Evolutionary conservation across 2,329 filamentous ascomycete genomes (phyloP), one percentile per base, ranked within the genome.

Genomic region (Dothideomycetes sp.): DNA sequence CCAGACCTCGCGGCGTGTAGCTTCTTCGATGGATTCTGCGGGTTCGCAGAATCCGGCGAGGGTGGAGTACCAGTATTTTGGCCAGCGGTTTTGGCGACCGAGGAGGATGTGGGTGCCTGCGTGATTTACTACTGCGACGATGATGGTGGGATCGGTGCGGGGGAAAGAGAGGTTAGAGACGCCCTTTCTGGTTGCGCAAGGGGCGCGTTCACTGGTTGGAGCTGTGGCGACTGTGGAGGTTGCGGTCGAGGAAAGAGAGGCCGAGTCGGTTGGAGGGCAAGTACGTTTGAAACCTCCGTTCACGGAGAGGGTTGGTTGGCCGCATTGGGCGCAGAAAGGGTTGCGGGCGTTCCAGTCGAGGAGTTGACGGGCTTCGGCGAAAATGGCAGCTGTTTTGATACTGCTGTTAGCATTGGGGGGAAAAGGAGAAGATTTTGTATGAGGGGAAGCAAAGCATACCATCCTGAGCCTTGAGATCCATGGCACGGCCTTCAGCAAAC

Each of bases 281-380:
- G 78, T 72, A 32, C 84, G 77, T 65, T 93, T 93, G 58, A 82
- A 86, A 34, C 84, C 84, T 4, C 78, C 82, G 53, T 88, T 81
- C 18, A 84, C 70, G 13, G 81, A 82, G 45, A 95, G 67, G 0
- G 87, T 96, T 17, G 74, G 78, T 54, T 84, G 75, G 23, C 91
- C 89, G 62, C 91, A 98, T 42, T 82, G 81, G 22, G 80, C 87
- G 61, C 91, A 98, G 70, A 86, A 98, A 20, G 82, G 83, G 63
- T 94, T 94, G 37, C 89, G 82, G 18, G 72, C 72, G 64, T 98
- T 96, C 91, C 91, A 98, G 66, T 96, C 91, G 24, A 93, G 69
- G 18, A 95, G 71, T 32, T 87, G 83, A 41, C 89, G 80, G 6
- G 87, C 84, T 62, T 94, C 85, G 11, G 86, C 89, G 52, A 87